Percentiles rank a stretch among this genome's conserved stretches.
phyloP scores from a whole-genome alignment of 148 eudicot species.

The Heliamphora exappendiculata region DNA sequence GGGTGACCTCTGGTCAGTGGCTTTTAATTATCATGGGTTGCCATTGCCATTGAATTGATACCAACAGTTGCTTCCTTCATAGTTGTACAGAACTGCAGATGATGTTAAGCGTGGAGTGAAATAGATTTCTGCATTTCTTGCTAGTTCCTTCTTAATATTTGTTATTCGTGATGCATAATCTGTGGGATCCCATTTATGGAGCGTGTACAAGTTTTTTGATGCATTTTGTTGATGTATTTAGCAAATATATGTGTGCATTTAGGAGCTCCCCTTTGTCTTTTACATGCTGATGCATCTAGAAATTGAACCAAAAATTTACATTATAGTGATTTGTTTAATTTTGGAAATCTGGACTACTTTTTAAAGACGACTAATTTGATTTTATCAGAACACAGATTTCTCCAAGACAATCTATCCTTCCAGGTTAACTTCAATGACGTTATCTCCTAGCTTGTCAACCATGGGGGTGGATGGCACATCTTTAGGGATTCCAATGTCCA shows the following conservation, averaged over 20 bases:
- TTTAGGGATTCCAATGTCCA: conserved; percentile 20
- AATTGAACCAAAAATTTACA: too few species aligned
- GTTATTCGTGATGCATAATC: too few species aligned
- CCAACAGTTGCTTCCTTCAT: too few species aligned
- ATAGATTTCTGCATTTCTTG: not conserved
- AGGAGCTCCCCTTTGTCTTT: too few species aligned
- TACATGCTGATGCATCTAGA: too few species aligned
- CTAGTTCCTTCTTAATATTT: not conserved
- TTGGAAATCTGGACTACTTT: not conserved
- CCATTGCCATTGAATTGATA: not conserved
- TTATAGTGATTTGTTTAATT: not conserved
- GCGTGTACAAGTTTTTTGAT: too few species aligned
- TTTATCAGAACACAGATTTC: conserved; percentile 42
- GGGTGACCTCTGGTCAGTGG: too few species aligned
- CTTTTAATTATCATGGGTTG: not conserved
- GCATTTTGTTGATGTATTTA: too few species aligned
- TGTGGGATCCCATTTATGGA: too few species aligned
- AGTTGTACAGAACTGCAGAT: too few species aligned
- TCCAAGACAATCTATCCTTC: conserved; percentile 53
- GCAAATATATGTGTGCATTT: too few species aligned
- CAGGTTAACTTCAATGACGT: conserved; percentile 56
- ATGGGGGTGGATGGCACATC: conserved; percentile 6
- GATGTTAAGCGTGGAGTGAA: not conserved
- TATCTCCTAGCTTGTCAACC: conserved; percentile 35
- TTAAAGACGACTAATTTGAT: not conserved